Conservation (phyloP, 2,329 filamentous ascomycete genomes). For the Fusarium nurragi region DNA sequence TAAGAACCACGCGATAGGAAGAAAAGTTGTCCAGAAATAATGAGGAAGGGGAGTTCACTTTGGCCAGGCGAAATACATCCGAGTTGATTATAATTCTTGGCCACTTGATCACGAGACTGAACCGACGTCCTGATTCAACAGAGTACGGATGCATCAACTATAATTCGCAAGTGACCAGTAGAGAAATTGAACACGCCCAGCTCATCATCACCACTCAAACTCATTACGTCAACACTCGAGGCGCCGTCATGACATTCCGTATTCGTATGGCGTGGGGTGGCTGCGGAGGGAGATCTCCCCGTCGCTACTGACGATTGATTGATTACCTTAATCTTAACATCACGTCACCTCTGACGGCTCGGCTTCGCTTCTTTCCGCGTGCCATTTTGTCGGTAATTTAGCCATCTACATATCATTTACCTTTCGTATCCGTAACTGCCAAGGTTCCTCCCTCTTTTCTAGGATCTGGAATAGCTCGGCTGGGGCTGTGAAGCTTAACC, state of each 20-base stretch:
- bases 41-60: background rate
- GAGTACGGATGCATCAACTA: background rate
- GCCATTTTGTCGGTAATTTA: background rate
- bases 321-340: slow-evolving; percentile 20
- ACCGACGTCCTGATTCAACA: background rate
- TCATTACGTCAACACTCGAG: slow-evolving; percentile 36
- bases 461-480: background rate
- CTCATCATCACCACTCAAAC: slow-evolving; percentile 18
- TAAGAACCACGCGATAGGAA: background rate
- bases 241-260: slow-evolving; percentile 14
- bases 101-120: slow-evolving; percentile 27
- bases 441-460: background rate
- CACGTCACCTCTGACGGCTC: slow-evolving; percentile 12
- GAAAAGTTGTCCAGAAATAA: background rate
- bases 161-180: background rate
- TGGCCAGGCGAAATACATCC: background rate
- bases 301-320: background rate
- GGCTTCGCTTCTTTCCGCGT: slow-evolving; percentile 3
- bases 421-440: slow-evolving; percentile 16
- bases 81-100: background rate
- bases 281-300: background rate
- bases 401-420: background rate
- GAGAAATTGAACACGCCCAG: slow-evolving; percentile 21
- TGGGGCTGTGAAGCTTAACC: slow-evolving; percentile 2
- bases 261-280: slow-evolving; percentile 9